Evolutionary conservation across 2,329 filamentous ascomycete species (phyloP).

Genomic region (Neospermospora avenae): DNA sequence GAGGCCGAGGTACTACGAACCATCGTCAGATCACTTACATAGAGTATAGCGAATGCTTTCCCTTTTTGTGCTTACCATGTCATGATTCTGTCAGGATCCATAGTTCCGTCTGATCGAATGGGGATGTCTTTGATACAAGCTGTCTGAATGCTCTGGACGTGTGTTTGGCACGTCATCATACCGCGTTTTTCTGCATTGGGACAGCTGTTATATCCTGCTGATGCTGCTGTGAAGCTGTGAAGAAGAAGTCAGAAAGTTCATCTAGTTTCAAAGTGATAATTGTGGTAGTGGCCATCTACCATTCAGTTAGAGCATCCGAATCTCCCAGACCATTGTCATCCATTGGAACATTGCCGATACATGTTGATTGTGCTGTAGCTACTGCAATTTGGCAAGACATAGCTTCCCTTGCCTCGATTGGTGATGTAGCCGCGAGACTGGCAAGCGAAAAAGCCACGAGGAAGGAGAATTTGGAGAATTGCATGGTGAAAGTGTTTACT

Average conservation of each 20-base stretch:
- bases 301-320: not conserved
- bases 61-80: not conserved
- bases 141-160: not conserved
- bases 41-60: not conserved
- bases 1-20: not conserved
- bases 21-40: not conserved
- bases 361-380: not conserved
- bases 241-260: not conserved
- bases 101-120: not conserved
- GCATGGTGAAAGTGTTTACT: not conserved
- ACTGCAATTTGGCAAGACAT: not conserved
- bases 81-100: not conserved
- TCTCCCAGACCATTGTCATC: not conserved
- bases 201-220: not conserved
- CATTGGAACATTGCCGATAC: not conserved
- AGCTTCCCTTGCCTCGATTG: not conserved
- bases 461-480: not conserved
- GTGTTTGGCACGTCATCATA: not conserved
- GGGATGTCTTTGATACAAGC: not conserved
- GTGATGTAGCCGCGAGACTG: not conserved
- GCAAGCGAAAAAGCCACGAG: not conserved
- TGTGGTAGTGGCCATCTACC: not conserved
- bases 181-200: not conserved
- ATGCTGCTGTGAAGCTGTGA: not conserved
- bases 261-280: not conserved